Evolutionary conservation across 2,329 filamentous ascomycete species (phyloP).

Genomic region (Onygenales sp.): DNA sequence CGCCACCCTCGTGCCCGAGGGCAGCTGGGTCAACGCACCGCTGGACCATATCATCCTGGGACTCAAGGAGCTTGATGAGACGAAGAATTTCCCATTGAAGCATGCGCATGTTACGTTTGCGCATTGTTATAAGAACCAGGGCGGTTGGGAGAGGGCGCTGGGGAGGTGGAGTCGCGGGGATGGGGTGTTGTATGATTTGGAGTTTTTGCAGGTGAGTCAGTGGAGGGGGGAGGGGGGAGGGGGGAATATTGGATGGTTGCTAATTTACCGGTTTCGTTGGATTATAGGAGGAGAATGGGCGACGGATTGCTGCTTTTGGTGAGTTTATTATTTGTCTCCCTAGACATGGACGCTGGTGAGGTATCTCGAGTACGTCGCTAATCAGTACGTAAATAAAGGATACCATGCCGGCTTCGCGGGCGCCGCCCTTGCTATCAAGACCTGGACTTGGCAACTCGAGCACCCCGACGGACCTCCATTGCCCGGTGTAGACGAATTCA

Average conservation of each 20-base stretch:
- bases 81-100: constrained; percentile 12
- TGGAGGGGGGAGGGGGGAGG: background rate
- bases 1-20: constrained; percentile 29
- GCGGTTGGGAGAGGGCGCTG: constrained; percentile 15
- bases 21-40: constrained; percentile 31
- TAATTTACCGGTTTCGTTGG: background rate
- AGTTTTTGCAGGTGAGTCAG: constrained; percentile 13
- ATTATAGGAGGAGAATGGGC: constrained; percentile 11
- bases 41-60: constrained; percentile 14
- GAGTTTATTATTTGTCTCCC: background rate
- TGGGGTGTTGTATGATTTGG: constrained; percentile 16
- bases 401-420: constrained; percentile 67
- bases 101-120: constrained; percentile 18
- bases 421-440: constrained; percentile 63
- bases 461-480: constrained; percentile 58
- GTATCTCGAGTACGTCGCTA: constrained; percentile 18
- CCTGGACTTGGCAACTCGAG: constrained; percentile 73
- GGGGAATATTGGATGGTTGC: background rate
- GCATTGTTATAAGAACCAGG: constrained; percentile 17
- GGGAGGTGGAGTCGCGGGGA: constrained; percentile 15
- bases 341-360: background rate
- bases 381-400: constrained; percentile 14
- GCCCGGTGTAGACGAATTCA: constrained; percentile 52
- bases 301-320: constrained; percentile 14
- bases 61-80: constrained; percentile 16